Evolutionary conservation across 176 grass and related monocot species (phyloP), one percentile per base, ranked within the genome.

Genomic region (Bolboschoenus planiculmis): DNA sequence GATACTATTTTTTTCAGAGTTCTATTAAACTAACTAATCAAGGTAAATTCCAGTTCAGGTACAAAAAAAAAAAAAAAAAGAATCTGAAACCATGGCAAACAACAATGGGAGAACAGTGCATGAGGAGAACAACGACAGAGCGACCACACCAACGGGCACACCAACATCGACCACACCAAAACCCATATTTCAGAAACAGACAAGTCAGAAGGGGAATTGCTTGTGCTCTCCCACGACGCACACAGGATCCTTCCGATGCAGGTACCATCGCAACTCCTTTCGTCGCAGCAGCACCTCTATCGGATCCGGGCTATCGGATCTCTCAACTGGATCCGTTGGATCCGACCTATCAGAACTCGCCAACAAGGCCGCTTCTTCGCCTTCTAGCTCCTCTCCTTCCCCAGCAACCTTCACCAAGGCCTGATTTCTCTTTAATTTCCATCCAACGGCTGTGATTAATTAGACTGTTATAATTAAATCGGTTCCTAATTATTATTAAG

Each of bases 171-270:
- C 18, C 60, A 71, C 61, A 34, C 56, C 46, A 31, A 84, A 84
- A 70, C 72, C 62, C 18, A 85, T 83, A 11, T 60, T 78, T 6
- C 34, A 36, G 11, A 86, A 88, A 59, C 66, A 72, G 51, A 29
- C 26, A 16, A 94, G 87, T 74, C 80, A 87, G 10, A 78, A 77
- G 79, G 80, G 83, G 4, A 84, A 5, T 37, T 94, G 92, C 75
- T 86, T 94, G 76, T 94, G 92, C 80, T 94, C 92, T 55, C 92
- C 92, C 27, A 94, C 92, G 29, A 78, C 87, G 87, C 92, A 94
- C 89, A 79, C 83, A 23, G 89, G 89, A 0, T 94, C 92, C 37
- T 94, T 94, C 87, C 87, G 92, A 44, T 94, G 92, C 74, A 85
- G 89, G 54, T 84, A 89, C 85, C 92, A 94, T 74, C 89, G 92